These are phyloP conservation scores for Colletotrichum sp. DNA, from an alignment of 2,329 filamentous ascomycete species.

Conservation along the genomic window DNA sequence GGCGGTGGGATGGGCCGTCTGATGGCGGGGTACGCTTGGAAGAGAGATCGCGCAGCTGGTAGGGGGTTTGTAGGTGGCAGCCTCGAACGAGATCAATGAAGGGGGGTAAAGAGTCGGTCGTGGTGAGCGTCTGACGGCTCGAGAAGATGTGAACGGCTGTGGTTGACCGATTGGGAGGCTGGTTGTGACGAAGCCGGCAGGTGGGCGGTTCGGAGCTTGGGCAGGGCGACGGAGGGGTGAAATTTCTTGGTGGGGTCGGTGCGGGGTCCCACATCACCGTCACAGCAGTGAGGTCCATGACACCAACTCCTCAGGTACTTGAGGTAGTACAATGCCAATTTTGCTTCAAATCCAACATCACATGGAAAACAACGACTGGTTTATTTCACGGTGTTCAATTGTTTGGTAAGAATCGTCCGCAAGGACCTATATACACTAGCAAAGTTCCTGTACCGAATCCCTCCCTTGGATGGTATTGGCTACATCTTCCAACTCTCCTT, in stretches of 20 bases:
- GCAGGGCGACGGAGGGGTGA: constrained; percentile 1
- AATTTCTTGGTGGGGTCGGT: constrained; percentile 18
- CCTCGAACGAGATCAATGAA: neutral
- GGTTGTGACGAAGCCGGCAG: neutral
- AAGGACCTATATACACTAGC: neutral
- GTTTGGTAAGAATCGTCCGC: neutral
- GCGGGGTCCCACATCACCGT: neutral
- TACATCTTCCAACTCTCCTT: neutral
- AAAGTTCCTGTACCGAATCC: neutral
- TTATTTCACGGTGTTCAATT: neutral
- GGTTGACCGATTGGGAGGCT: neutral
- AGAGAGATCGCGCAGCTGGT: neutral
- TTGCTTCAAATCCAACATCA: neutral
- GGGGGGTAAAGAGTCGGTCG: accelerated
- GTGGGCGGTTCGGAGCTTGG: neutral
- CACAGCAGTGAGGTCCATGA: neutral
- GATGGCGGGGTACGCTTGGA: accelerated
- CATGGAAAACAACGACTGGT: neutral
- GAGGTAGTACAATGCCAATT: neutral
- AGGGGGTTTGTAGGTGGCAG: neutral
- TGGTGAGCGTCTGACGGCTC: neutral
- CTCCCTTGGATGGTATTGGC: neutral
- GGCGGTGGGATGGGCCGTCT: neutral
- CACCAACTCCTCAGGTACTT: neutral
- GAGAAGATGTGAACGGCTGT: neutral